Evolutionary conservation across 192 early-diverging fungal genomes (phyloP).

Genomic region (Podila clonocystis): DNA sequence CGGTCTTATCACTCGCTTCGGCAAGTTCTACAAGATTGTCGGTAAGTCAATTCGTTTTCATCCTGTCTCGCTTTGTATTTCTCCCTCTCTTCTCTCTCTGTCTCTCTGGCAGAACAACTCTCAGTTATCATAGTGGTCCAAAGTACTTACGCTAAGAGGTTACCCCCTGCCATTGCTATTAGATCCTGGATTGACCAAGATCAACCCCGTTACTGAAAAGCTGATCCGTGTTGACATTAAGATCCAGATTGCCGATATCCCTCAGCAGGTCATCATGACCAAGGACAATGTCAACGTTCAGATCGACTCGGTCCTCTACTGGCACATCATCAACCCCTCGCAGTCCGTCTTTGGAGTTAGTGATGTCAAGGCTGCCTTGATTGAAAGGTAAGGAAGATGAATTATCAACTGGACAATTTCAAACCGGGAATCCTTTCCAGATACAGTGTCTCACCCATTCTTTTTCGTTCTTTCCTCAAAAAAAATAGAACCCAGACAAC

Average conservation of each 20-base stretch:
- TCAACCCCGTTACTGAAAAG: constrained; percentile 61
- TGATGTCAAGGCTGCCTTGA: constrained; percentile 82
- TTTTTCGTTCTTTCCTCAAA: not conserved
- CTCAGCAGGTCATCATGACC: constrained; percentile 81
- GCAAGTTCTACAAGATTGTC: constrained; percentile 61
- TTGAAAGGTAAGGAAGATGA: constrained; percentile 68
- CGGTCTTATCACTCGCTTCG: constrained; percentile 74
- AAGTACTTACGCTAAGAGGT: not conserved
- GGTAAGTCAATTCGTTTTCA: not conserved
- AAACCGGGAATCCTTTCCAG: not conserved
- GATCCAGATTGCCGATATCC: constrained; percentile 65
- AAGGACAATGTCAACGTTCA: constrained; percentile 90
- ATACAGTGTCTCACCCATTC: too few species aligned
- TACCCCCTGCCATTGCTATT: constrained; percentile 10
- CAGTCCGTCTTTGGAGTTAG: constrained; percentile 82
- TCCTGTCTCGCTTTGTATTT: not conserved
- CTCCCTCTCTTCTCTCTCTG: too few species aligned
- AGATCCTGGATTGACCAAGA: constrained; percentile 66
- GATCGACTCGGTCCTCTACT: constrained; percentile 91
- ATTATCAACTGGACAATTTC: not conserved
- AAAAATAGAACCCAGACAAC: constrained; percentile 82
- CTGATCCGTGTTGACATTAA: constrained; percentile 59
- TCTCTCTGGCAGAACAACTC: not conserved
- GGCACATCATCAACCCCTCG: constrained; percentile 84
- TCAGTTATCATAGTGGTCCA: not conserved